These are phyloP conservation scores for Trametopsis cervina DNA, from an alignment of 768 basidiomycete genomes.

Conservation along the genomic window DNA sequence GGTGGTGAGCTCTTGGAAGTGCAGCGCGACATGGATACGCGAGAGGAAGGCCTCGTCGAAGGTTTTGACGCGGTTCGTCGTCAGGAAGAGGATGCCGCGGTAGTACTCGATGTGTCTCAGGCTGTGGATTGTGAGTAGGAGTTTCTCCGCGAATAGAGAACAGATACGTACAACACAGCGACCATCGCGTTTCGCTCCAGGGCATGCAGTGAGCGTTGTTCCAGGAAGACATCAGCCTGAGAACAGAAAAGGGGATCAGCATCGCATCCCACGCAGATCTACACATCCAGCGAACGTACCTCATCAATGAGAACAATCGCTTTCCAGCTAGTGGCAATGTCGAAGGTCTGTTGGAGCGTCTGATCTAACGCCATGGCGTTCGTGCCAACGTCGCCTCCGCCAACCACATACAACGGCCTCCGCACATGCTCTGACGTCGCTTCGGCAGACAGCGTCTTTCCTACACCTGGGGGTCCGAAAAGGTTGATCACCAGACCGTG, in stretches of 20 bases:
- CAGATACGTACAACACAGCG: slow-evolving; percentile 37
- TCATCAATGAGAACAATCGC: slow-evolving; percentile 29
- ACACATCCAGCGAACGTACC: slow-evolving; percentile 4
- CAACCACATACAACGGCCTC: slow-evolving; percentile 22
- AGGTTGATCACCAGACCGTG: slow-evolving; percentile 28
- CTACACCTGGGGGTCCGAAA: slow-evolving; percentile 23
- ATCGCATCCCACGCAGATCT: background rate
- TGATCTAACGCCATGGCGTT: slow-evolving; percentile 23
- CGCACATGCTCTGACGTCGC: slow-evolving; percentile 15
- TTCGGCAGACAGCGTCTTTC: slow-evolving; percentile 22
- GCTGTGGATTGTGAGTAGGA: slow-evolving; percentile 5
- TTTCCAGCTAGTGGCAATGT: slow-evolving; percentile 27
- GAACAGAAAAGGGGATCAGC: background rate
- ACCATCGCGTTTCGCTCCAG: slow-evolving; percentile 64
- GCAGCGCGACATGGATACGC: slow-evolving; percentile 48
- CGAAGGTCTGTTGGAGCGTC: slow-evolving; percentile 23
- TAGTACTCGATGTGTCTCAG: slow-evolving; percentile 21
- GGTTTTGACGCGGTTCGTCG: slow-evolving; percentile 36
- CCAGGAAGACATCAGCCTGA: slow-evolving; percentile 61
- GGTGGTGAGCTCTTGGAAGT: slow-evolving; percentile 23
- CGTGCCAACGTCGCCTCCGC: slow-evolving; percentile 27
- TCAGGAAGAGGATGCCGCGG: slow-evolving; percentile 33
- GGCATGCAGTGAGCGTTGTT: slow-evolving; percentile 57
- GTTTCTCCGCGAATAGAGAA: background rate
- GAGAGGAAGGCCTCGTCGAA: slow-evolving; percentile 68